Evolutionary conservation across 441 rosid species (phyloP).

Genomic region (Eutrema salsugineum): DNA sequence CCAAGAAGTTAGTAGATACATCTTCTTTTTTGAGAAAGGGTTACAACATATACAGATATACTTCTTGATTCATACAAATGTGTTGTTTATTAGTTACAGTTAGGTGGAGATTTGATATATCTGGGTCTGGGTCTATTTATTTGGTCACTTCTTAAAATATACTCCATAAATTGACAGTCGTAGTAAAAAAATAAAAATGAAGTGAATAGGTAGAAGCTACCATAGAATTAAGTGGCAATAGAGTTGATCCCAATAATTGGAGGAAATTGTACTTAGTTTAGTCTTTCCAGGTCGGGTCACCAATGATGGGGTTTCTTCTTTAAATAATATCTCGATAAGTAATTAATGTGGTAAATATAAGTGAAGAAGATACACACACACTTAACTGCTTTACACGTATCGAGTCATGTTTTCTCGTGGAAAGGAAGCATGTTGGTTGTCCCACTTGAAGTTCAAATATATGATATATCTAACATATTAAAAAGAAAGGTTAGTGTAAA

Average conservation of each 20-base stretch:
- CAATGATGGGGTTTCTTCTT: constrained; percentile 45
- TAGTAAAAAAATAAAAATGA: not conserved
- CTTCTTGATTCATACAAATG: not conserved
- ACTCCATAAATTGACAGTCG: not conserved
- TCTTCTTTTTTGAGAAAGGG: no score
- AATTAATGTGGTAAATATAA: constrained; percentile 15
- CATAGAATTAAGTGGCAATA: constrained; percentile 16
- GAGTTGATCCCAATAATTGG: constrained; percentile 60
- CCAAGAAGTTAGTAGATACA: not conserved
- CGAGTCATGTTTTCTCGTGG: constrained; percentile 37
- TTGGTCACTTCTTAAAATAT: not conserved
- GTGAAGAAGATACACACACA: constrained; percentile 30
- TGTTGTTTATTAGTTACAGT: not conserved
- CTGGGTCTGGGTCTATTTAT: not conserved
- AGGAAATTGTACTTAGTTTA: constrained; percentile 29
- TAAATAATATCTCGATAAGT: constrained; percentile 7
- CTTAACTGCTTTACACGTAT: constrained; percentile 55
- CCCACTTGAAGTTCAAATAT: constrained; percentile 45
- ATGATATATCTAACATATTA: constrained; percentile 29
- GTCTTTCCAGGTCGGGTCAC: constrained; percentile 35
- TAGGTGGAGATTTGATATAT: constrained; percentile 8
- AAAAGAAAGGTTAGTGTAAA: constrained; percentile 10
- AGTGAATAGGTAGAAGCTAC: constrained; percentile 11
- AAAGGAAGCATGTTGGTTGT: constrained; percentile 51
- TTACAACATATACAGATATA: no score